Evolutionary conservation across 2,329 filamentous ascomycete species (phyloP).

Genomic region (Alternaria brassicae): DNA sequence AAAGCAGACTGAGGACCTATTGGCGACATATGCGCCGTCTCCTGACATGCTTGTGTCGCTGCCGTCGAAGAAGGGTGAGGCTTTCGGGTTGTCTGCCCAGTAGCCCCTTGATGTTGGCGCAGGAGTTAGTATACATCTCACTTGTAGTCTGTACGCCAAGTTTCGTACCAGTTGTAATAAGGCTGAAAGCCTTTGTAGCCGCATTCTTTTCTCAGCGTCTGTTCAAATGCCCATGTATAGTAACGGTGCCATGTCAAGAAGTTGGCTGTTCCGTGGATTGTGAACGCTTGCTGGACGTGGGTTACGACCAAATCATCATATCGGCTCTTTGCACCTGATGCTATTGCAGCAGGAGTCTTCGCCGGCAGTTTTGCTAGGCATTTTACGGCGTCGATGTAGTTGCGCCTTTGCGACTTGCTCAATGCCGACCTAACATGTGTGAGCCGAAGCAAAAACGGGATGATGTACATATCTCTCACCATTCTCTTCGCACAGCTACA

Average conservation of each 20-base stretch:
- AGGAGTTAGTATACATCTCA: neutral
- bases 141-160: neutral
- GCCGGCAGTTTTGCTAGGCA: neutral
- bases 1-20: slow-evolving; percentile 41
- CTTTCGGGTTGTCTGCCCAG: slow-evolving; percentile 53
- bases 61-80: slow-evolving; percentile 64
- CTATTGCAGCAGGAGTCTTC: neutral
- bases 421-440: neutral
- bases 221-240: slow-evolving; percentile 53
- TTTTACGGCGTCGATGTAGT: neutral
- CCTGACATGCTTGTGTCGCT: slow-evolving; percentile 57
- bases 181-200: slow-evolving; percentile 53
- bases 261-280: slow-evolving; percentile 18
- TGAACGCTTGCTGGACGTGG: slow-evolving; percentile 2
- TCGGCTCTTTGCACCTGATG: neutral
- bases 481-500: neutral
- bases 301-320: neutral
- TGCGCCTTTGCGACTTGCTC: neutral
- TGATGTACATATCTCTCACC: neutral
- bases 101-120: slow-evolving; percentile 56
- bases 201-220: slow-evolving; percentile 52
- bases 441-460: neutral
- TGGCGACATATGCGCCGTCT: slow-evolving; percentile 51
- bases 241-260: slow-evolving; percentile 54
- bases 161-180: slow-evolving; percentile 38